Base-by-base conservation (phyloP, 192 early-diverging fungal genomes). In the Tieghemiomyces parasiticus region DNA sequence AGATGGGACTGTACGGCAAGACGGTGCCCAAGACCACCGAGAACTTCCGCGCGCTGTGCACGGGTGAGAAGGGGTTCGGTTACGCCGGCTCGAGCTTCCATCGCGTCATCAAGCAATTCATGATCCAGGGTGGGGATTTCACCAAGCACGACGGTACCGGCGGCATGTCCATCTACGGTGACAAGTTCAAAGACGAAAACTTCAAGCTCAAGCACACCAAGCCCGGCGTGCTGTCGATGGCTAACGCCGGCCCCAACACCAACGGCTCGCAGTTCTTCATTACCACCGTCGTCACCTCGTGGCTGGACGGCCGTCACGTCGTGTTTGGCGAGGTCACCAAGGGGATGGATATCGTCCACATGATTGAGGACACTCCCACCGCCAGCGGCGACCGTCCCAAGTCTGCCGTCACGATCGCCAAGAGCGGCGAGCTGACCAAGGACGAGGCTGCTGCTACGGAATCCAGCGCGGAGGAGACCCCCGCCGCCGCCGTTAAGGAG, bases 1-100 rank as follows among this genome's bases (percentile, higher is more conserved):
- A 47, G 33, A 65, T 76, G 44, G 71, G 64, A 63, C 68, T 76
- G 29, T 84, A 83, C 73, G 76, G 75, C 46, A 85, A 95, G 62
- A 80, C 84, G 34, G 84, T 86, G 22, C 95, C 95, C 67, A 86
- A 84, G 79, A 95, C 92, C n/a, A 84, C 84, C 34, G 89, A 97
- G 70, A 97, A 97, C 84, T 97, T 97, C 73, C 78, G 80, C 46
- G 78, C 78, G 31, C 69, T 89, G 48, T 63, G 67, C 58, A 65
- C 68, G 4, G 78, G 78, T 14, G 63, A 71, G 49, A 63, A 71
- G 31, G 72, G 72, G 29, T 61, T 66, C 42, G 67, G 72, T 30
- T 91, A 77, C 72, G 85, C 86, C 71, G 86, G 79, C 52, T 73
- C 75, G 46, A 75, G 67, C 16, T 96, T 94, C 77, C 93, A 96